These are phyloP conservation scores for Xylaria hypoxylon DNA, from an alignment of 2,329 filamentous ascomycete genomes.

Conservation along the genomic window DNA sequence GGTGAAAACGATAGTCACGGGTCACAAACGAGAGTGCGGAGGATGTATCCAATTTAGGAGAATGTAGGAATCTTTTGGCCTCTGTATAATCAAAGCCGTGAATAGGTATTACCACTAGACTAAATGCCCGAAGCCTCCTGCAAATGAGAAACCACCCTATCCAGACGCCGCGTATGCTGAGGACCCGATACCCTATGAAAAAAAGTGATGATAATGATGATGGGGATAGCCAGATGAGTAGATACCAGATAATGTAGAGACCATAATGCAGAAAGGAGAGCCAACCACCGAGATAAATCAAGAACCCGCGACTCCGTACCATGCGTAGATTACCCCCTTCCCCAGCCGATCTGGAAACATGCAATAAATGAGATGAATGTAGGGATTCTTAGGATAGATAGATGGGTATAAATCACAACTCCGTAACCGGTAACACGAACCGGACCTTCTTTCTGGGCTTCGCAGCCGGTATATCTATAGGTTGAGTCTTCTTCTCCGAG, in stretches of 20 bases:
- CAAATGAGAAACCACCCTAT: slow-evolving; percentile 1
- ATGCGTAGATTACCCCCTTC: slow-evolving; percentile 27
- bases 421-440: slow-evolving; percentile 62
- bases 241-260: slow-evolving; percentile 17
- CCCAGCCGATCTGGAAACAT: slow-evolving; percentile 21
- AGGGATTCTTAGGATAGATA: not conserved
- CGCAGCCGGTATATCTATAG: slow-evolving; percentile 57
- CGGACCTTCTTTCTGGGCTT: slow-evolving; percentile 69
- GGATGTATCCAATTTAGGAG: slow-evolving; percentile 21
- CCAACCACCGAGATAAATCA: slow-evolving; percentile 9
- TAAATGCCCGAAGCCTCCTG: slow-evolving; percentile 15
- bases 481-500: slow-evolving; percentile 47
- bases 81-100: slow-evolving; percentile 15
- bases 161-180: slow-evolving; percentile 34
- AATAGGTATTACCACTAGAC: slow-evolving; percentile 21
- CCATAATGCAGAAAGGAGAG: slow-evolving; percentile 24
- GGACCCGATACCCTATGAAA: slow-evolving; percentile 24
- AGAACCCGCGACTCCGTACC: slow-evolving; percentile 32
- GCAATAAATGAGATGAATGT: slow-evolving; percentile 13
- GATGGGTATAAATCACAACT: slow-evolving; percentile 44
- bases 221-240: not conserved
- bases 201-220: slow-evolving; percentile 3
- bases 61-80: slow-evolving; percentile 16
- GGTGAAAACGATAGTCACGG: not conserved
- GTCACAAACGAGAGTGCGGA: not conserved